Evolutionary conservation across 306 rosid genomes (phyloP).

Genomic region (Comarum palustre): DNA sequence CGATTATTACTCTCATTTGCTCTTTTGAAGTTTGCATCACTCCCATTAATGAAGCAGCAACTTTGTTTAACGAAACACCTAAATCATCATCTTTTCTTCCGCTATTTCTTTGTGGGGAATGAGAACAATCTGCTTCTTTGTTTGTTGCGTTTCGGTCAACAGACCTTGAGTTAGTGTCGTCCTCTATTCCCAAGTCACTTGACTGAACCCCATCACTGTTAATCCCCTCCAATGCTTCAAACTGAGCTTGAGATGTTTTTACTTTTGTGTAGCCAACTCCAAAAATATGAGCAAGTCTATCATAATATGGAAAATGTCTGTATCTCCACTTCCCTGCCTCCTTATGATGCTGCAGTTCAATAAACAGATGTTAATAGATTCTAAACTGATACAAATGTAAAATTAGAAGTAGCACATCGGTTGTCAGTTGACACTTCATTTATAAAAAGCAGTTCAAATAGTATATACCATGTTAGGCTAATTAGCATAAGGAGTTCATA

Average conservation of each 20-base stretch:
- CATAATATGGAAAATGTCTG: slow-evolving; percentile 11
- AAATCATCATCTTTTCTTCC: not conserved
- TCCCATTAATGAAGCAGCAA: slow-evolving; percentile 5
- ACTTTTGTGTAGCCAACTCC: not conserved
- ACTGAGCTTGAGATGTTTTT: slow-evolving; percentile 3
- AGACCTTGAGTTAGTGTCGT: slow-evolving; percentile 1
- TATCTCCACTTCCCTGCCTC: slow-evolving; percentile 16
- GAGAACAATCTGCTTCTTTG: not conserved
- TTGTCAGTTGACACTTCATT: not conserved
- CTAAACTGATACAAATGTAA: not conserved
- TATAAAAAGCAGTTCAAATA: not conserved
- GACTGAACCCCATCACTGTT: not conserved
- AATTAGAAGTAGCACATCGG: not conserved
- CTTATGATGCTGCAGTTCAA: slow-evolving; percentile 10
- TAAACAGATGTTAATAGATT: not conserved
- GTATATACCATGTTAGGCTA: not conserved
- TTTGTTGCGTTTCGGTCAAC: slow-evolving; percentile 7
- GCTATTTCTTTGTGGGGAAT: not conserved
- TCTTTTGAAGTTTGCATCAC: slow-evolving; percentile 9
- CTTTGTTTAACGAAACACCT: not conserved
- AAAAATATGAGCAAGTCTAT: slow-evolving; percentile 10
- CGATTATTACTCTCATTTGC: slow-evolving; percentile 4
- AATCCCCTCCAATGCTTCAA: not conserved
- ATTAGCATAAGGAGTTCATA: not conserved
- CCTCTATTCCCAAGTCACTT: slow-evolving; percentile 2